Percentiles rank a stretch among this genome's conserved stretches.
Evolutionary conservation across 2,329 filamentous ascomycete genomes (phyloP).

Genomic region (Sclerotinia spermophila): DNA sequence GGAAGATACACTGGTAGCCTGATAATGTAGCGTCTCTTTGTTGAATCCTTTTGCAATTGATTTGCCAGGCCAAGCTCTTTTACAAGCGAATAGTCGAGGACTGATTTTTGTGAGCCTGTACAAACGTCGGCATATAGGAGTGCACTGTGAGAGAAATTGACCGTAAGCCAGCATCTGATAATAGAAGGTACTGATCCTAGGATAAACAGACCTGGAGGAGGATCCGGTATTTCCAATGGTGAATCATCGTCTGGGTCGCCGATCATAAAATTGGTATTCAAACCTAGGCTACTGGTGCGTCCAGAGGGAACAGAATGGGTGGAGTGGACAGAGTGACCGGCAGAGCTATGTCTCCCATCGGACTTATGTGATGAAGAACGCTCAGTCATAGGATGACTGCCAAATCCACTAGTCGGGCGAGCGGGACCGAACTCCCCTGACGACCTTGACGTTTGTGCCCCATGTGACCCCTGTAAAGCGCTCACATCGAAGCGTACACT

Average conservation of each 20-base stretch:
- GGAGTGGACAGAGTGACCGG: slow-evolving; percentile 74
- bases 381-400: slow-evolving; percentile 79
- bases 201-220: slow-evolving; percentile 80
- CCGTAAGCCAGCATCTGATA: slow-evolving; percentile 91
- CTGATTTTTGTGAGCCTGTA: slow-evolving; percentile 84
- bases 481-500: slow-evolving; percentile 98
- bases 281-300: slow-evolving; percentile 81
- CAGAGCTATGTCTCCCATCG: slow-evolving; percentile 88
- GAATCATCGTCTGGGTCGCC: slow-evolving; percentile 63
- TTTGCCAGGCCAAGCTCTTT: slow-evolving; percentile 68
- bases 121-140: slow-evolving; percentile 90
- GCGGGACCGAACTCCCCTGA: slow-evolving; percentile 77
- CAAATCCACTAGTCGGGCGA: slow-evolving; percentile 75
- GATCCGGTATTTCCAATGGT: slow-evolving; percentile 66
- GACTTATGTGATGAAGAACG: slow-evolving; percentile 92
- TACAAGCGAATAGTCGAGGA: slow-evolving; percentile 71
- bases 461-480: slow-evolving; percentile 81
- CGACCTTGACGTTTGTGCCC: slow-evolving; percentile 77
- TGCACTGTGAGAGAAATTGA: slow-evolving; percentile 83
- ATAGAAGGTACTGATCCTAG: slow-evolving; percentile 89
- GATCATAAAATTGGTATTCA: slow-evolving; percentile 68
- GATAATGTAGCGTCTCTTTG: slow-evolving; percentile 60
- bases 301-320: slow-evolving; percentile 71
- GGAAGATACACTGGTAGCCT: slow-evolving; percentile 83
- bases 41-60: slow-evolving; percentile 61